These are phyloP conservation scores for Zangia roseola DNA, from an alignment of 768 basidiomycete species.

Conservation along the genomic window DNA sequence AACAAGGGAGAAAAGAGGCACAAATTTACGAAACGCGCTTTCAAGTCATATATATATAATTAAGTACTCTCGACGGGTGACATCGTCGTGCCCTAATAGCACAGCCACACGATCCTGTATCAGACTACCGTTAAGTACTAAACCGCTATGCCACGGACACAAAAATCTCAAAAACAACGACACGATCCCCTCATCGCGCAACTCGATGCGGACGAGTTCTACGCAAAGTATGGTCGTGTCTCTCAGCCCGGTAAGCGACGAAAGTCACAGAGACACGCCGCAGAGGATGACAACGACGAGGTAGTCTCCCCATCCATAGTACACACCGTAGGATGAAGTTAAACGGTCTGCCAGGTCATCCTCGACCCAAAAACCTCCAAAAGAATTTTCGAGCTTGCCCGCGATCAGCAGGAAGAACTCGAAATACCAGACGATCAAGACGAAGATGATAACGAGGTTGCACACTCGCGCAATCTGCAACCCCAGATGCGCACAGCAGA, in stretches of 20 bases:
- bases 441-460: constrained; percentile 35
- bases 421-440: constrained; percentile 61
- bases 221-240: constrained; percentile 76
- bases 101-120: constrained; percentile 15
- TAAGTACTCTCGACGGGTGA: too few species aligned
- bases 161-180: constrained; percentile 56
- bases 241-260: constrained; percentile 74
- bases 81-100: neutral
- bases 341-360: constrained; percentile 46
- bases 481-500: constrained; percentile 31
- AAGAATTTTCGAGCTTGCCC: constrained; percentile 89
- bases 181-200: constrained; percentile 90
- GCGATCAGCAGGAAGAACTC: constrained; percentile 90
- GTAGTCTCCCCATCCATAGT: constrained; percentile 36
- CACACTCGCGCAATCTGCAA: constrained; percentile 28
- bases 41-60: too few species aligned
- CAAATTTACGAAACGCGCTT: neutral
- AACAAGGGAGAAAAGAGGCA: neutral
- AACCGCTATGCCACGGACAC: constrained; percentile 68
- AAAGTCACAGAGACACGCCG: constrained; percentile 49
- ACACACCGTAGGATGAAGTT: neutral
- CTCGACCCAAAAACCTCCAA: constrained; percentile 80
- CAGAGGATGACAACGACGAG: constrained; percentile 58
- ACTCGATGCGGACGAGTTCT: constrained; percentile 72
- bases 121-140: constrained; percentile 10